Evolutionary conservation across 2,329 filamentous ascomycete genomes (phyloP).

Genomic region (Aureobasidium sp.): DNA sequence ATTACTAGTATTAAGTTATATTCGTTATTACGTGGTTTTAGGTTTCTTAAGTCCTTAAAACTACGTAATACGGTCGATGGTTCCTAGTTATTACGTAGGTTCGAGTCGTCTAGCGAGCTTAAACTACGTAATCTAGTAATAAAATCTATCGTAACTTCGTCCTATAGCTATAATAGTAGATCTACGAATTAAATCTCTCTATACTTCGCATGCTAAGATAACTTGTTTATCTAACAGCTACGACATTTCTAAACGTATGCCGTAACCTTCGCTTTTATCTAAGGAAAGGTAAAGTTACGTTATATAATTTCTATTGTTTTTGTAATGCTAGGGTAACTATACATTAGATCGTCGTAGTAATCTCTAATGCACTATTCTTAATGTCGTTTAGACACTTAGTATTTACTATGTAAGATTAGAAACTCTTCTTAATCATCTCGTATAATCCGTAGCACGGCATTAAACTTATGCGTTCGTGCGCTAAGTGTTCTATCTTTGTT

Average conservation of each 20-base stretch:
- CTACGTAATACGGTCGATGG: too few species aligned
- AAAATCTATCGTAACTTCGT: conserved; percentile 18
- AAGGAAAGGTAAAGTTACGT: neutral
- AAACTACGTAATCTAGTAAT: conserved; percentile 14
- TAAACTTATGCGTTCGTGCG: conserved; percentile 7
- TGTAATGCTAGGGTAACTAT: neutral
- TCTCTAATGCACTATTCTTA: neutral
- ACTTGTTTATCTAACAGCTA: conserved; percentile 6
- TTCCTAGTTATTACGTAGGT: too few species aligned
- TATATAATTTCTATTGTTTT: neutral
- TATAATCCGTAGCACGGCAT: conserved; percentile 2
- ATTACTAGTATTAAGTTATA: conserved; percentile 19
- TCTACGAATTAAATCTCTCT: neutral
- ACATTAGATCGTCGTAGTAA: neutral
- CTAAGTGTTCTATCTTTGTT: conserved; percentile 13
- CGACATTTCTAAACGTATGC: conserved; percentile 7
- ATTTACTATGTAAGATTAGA: neutral
- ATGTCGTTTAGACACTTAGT: neutral
- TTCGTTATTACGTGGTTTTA: too few species aligned
- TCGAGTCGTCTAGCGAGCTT: too few species aligned
- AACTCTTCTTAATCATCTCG: conserved; percentile 5
- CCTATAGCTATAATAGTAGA: conserved; percentile 8
- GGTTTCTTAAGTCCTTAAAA: conserved; percentile 7
- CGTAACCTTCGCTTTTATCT: conserved; percentile 5
- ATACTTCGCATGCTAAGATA: conserved; percentile 1